phyloP scores from a whole-genome alignment of 495 filamentous ascomycete species.

The Choiromyces venosus region DNA sequence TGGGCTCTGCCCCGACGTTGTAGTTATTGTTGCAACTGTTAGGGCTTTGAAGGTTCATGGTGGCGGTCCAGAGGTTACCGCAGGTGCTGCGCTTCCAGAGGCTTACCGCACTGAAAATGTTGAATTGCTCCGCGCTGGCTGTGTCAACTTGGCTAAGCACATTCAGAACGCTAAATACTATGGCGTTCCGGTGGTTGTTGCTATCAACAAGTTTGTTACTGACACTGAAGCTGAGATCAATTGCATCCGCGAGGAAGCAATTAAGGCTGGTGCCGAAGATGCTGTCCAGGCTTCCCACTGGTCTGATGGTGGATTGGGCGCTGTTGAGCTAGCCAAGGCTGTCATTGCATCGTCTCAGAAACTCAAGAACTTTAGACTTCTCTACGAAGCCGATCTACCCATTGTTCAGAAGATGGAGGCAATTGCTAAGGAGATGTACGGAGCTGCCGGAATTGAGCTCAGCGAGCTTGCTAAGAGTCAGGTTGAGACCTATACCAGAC shows the following conservation, averaged over 20 bases:
- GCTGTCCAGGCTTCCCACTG: constrained; percentile 93
- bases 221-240: constrained; percentile 91
- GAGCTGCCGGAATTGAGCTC: constrained; percentile 84
- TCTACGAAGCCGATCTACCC: constrained; percentile 73
- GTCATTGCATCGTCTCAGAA: constrained; percentile 78
- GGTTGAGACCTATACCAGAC: constrained; percentile 86
- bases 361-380: constrained; percentile 81
- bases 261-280: constrained; percentile 88
- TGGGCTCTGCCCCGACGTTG: constrained; percentile 82
- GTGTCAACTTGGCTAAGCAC: constrained; percentile 90
- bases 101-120: constrained; percentile 91
- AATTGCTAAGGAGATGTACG: constrained; percentile 91
- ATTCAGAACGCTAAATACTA: constrained; percentile 81
- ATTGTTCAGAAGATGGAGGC: constrained; percentile 87
- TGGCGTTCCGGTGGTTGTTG: constrained; percentile 92
- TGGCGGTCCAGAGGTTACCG: constrained; percentile 83
- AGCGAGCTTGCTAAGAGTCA: constrained; percentile 91
- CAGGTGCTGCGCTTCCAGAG: constrained; percentile 72
- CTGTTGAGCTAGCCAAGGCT: constrained; percentile 79
- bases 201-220: constrained; percentile 91
- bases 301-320: constrained; percentile 90
- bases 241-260: constrained; percentile 79
- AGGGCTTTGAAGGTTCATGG: constrained; percentile 95
- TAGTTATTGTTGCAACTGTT: constrained; percentile 92
- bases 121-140: constrained; percentile 80